Conservation (phyloP, 148 eudicot species). For the Rhododendron vialii region DNA sequence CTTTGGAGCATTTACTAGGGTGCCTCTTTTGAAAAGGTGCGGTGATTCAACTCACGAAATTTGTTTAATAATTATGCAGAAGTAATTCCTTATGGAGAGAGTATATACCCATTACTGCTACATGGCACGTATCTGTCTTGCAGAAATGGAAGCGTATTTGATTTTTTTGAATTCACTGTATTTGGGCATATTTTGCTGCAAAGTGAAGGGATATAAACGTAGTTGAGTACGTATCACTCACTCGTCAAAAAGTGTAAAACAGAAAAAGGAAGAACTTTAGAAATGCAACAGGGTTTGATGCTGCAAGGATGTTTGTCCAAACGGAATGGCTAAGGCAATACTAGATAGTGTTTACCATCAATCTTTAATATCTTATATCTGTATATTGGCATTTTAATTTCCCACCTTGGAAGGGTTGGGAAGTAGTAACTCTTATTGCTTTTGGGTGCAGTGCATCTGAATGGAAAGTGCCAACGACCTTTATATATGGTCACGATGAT, state of each 20-base stretch:
- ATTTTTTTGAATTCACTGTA: background rate
- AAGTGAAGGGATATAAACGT: background rate
- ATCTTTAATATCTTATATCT: background rate
- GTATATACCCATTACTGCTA: background rate
- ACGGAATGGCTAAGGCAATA: background rate
- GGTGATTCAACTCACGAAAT: background rate
- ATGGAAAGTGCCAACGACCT: slow-evolving; percentile 97
- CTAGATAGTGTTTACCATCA: background rate
- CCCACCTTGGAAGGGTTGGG: background rate
- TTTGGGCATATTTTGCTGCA: background rate
- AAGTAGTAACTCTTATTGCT: background rate
- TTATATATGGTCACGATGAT: slow-evolving; percentile 80
- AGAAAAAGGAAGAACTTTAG: background rate
- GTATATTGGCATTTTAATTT: background rate
- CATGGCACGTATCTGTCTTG: background rate
- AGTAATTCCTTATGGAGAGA: background rate
- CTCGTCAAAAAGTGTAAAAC: background rate
- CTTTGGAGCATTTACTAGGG: slow-evolving; percentile 88
- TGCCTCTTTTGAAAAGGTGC: slow-evolving; percentile 73
- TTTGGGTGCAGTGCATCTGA: slow-evolving; percentile 69
- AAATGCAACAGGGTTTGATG: background rate
- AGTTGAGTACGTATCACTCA: background rate
- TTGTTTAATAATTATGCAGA: background rate
- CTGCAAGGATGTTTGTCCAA: background rate
- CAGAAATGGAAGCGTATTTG: background rate